Conservation (phyloP, 257 asterid species). For the Verbena officinalis region DNA sequence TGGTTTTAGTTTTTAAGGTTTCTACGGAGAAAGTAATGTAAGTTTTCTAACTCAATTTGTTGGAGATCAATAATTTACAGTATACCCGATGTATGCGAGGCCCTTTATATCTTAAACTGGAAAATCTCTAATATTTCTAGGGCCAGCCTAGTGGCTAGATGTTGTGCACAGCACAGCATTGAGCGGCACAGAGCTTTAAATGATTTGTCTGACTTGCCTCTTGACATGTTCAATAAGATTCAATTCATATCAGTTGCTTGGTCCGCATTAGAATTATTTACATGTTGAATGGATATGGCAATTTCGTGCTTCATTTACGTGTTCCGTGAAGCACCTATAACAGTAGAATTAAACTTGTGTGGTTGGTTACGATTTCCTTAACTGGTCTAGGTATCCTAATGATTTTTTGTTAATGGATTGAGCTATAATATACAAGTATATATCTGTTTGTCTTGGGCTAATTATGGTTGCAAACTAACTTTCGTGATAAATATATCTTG, state of each 20-base stretch:
- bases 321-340: not conserved
- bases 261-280: not conserved
- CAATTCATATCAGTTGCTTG: not conserved
- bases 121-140: not conserved
- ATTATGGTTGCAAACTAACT: constrained; percentile 4
- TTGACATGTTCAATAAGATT: not conserved
- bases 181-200: not conserved
- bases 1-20: not conserved
- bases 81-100: not conserved
- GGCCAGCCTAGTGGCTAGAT: not conserved
- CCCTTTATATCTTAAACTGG: not conserved
- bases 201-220: not conserved
- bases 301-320: not conserved
- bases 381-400: constrained; percentile 3
- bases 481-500: not conserved
- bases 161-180: constrained; percentile 5
- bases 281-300: constrained; percentile 7
- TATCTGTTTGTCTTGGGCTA: not conserved
- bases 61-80: not conserved
- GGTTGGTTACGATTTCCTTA: constrained; percentile 1
- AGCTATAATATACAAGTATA: not conserved
- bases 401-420: constrained; percentile 6
- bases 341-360: no score
- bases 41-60: not conserved
- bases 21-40: not conserved